Evolutionary conservation across 2,329 filamentous ascomycete species (phyloP).

Genomic region (Fusarium paranaense): DNA sequence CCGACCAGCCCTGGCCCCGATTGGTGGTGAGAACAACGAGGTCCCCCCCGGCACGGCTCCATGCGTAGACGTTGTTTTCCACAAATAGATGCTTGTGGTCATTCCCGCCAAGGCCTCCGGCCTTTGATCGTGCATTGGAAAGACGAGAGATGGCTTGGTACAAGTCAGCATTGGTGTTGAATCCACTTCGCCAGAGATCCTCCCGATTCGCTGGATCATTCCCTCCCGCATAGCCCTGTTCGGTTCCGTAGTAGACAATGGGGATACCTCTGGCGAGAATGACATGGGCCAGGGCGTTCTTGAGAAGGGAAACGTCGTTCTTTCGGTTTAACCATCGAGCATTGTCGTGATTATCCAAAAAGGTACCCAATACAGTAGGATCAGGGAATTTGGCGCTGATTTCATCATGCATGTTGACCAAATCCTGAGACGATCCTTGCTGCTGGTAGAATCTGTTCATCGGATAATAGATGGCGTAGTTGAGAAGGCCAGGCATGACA

Average conservation of each 20-base stretch:
- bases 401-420: conserved; percentile 54
- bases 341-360: conserved; percentile 71
- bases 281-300: conserved; percentile 72
- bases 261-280: conserved; percentile 72
- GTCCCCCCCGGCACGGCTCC: conserved; percentile 25
- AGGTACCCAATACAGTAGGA: conserved; percentile 51
- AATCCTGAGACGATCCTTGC: conserved; percentile 51
- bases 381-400: conserved; percentile 51
- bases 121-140: conserved; percentile 17
- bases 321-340: conserved; percentile 64
- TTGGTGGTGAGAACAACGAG: conserved; percentile 31
- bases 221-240: conserved; percentile 67
- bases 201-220: conserved; percentile 66
- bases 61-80: conserved; percentile 10
- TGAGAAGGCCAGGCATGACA: conserved; percentile 68
- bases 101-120: conserved; percentile 14
- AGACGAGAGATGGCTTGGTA: conserved; percentile 33
- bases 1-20: conserved; percentile 10
- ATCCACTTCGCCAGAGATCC: conserved; percentile 67
- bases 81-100: conserved; percentile 30
- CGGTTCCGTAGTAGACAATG: conserved; percentile 74
- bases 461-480: conserved; percentile 65
- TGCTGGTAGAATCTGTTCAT: conserved; percentile 56
- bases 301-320: conserved; percentile 65
- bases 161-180: conserved; percentile 43